Evolutionary conservation across 352 stramenopile genomes (phyloP).

Genomic region (Globisporangium paddicum): DNA sequence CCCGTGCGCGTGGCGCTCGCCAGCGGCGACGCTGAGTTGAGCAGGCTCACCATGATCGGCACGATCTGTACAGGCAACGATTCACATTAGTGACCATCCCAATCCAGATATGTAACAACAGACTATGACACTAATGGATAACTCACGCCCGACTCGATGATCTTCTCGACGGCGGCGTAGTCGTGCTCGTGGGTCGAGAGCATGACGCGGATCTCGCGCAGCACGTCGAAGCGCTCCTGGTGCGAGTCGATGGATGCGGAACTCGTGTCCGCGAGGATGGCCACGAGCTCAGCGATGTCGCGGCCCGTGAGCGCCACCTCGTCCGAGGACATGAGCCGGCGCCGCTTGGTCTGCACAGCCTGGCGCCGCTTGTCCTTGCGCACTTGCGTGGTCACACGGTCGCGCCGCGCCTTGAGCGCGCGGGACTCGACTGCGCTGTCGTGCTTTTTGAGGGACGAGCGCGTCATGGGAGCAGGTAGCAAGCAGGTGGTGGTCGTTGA

Average conservation of each 20-base stretch:
- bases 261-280: conserved; percentile 34
- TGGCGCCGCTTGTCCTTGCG: conserved; percentile 70
- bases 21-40: conserved; percentile 65
- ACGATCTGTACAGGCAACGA: conserved; percentile 37
- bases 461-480: conserved; percentile 39
- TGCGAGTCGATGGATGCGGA: conserved; percentile 32
- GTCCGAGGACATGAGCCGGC: conserved; percentile 48
- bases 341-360: conserved; percentile 63
- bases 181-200: conserved; percentile 58
- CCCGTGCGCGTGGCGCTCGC: conserved; percentile 52
- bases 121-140: conserved; percentile 4
- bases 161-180: conserved; percentile 62
- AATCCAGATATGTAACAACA: not conserved
- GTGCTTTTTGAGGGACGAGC: conserved; percentile 79
- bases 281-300: conserved; percentile 50
- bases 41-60: conserved; percentile 57
- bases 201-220: conserved; percentile 62
- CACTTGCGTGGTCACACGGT: conserved; percentile 60
- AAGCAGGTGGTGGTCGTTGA: not conserved
- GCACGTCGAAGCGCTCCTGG: conserved; percentile 63
- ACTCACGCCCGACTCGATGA: conserved; percentile 71
- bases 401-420: conserved; percentile 52
- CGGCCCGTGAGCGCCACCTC: conserved; percentile 43
- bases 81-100: not conserved
- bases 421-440: conserved; percentile 52